These are phyloP conservation scores for Vitis hybrid DNA, from an alignment of 177 flowering plant species.

Conservation along the genomic window DNA sequence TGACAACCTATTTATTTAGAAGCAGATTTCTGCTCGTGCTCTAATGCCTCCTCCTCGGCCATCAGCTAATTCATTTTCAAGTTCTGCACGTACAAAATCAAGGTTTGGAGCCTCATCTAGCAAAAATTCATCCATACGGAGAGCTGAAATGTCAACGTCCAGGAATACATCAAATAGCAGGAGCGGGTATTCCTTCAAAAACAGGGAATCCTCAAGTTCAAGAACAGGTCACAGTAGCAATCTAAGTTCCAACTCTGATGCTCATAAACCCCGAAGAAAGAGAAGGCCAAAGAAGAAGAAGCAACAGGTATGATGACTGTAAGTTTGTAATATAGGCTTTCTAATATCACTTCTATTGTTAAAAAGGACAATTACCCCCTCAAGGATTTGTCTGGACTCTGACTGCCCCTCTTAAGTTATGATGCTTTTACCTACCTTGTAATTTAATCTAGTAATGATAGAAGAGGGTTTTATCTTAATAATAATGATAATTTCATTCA, in stretches of 20 bases:
- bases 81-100: slow-evolving; percentile 32
- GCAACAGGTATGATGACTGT: slow-evolving; percentile 39
- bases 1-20: slow-evolving; percentile 33
- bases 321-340: too few relatives aligned
- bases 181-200: slow-evolving; percentile 39
- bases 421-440: too few relatives aligned
- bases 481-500: too few relatives aligned
- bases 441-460: too few relatives aligned
- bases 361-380: too few relatives aligned
- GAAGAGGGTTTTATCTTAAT: too few relatives aligned
- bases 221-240: slow-evolving; percentile 65
- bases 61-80: slow-evolving; percentile 34
- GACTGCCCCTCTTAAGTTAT: too few relatives aligned
- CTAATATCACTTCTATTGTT: too few relatives aligned
- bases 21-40: slow-evolving; percentile 71
- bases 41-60: slow-evolving; percentile 92
- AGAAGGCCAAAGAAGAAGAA: slow-evolving; percentile 97
- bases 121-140: slow-evolving; percentile 36
- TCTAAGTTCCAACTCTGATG: slow-evolving; percentile 91
- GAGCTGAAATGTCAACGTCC: slow-evolving; percentile 47
- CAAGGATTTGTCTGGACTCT: too few relatives aligned
- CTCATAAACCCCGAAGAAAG: slow-evolving; percentile 86
- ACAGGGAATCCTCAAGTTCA: slow-evolving; percentile 48
- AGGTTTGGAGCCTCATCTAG: slow-evolving; percentile 54
- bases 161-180: slow-evolving; percentile 58